Base-by-base conservation (phyloP, 2,329 filamentous ascomycete genomes). In the Arthroderma sp. region DNA sequence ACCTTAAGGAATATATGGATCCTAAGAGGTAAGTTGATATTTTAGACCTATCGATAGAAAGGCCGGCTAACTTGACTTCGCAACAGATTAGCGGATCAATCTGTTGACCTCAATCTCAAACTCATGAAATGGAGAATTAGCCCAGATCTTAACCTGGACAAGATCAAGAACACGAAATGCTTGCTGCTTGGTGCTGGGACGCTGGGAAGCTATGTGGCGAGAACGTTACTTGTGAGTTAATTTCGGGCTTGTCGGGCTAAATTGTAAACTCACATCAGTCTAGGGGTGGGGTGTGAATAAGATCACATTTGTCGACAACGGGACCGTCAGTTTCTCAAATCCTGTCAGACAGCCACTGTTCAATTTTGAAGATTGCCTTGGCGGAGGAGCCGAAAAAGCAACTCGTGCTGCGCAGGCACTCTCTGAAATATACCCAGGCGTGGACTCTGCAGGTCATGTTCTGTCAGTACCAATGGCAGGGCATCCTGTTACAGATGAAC, bases 61-160 rank as follows among this genome's bases (percentile, higher is more conserved):
- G 28, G 30, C 11, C 10, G 40, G 30, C 36, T 8, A 42, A n/a
- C 30, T 15, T 32, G 4, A 15, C 15, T 29, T 37, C 15, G 4
- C 9, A 22, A 29, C 45, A 69, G 70, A 54, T 71, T 96, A 11
- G 91, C 91, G 22, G 88, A 96, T 59, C 87, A 94, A 60, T 87
- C 88, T 0, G 89, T 96, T 6, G 91, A 98, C 57, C 73, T 98
- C 47, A 98, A 98, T 57, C 72, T 96, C 48, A 96, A 96, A 65
- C 74, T 98, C 47, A 98, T 98, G 81, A 98, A 95, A 67, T 98
- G 91, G 91, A 81, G 91, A 34, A 86, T 98, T 55, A 85, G 87
- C 5, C 91, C 91, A 0, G 80, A 81, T 42, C 74, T 98, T 36
- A 76, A 96, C 59, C 75, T 98, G 6, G 87, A 95, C 29, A 76